Conservation (phyloP, 1,139 yeast species). For the Saccharomyces hybrid region DNA sequence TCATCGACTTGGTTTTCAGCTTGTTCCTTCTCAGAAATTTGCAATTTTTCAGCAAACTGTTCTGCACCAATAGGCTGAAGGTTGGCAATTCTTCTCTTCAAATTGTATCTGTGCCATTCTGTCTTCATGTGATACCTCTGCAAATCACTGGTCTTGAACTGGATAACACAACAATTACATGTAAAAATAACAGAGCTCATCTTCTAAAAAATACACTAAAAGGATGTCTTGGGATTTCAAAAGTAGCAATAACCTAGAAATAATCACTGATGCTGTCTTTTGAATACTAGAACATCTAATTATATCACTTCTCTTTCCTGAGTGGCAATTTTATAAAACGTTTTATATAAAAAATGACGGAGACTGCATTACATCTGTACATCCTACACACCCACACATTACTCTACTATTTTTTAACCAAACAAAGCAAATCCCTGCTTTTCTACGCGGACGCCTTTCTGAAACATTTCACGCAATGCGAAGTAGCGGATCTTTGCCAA, state of each 20-base stretch:
- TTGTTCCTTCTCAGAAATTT: conserved; percentile 34
- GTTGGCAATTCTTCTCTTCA: conserved; percentile 84
- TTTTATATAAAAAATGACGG: too few relatives aligned
- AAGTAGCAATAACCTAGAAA: not conserved
- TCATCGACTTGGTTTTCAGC: conserved; percentile 50
- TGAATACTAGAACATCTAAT: not conserved
- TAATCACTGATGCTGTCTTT: not conserved
- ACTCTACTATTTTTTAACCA: not conserved
- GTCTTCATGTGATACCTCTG: conserved; percentile 90
- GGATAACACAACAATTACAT: conserved; percentile 76
- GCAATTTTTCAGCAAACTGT: conserved; percentile 69
- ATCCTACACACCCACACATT: not conserved
- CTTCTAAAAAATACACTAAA: not conserved
- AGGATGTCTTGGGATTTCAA: not conserved
- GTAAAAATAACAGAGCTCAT: conserved; percentile 39
- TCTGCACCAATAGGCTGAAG: conserved; percentile 75
- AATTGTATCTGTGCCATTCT: conserved; percentile 90
- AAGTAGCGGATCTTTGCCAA: not conserved
- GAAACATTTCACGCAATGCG: not conserved
- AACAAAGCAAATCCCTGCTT: not conserved
- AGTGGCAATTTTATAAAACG: not conserved
- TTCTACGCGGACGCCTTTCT: not conserved
- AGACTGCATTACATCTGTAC: too few relatives aligned
- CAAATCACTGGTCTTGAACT: conserved; percentile 66
- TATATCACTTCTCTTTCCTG: too few relatives aligned